A percentile compares a stretch with the other conserved stretches of the same genome.
These are phyloP conservation scores for Gossypium bickii DNA, from an alignment of 345 rosid species.

Conservation along the genomic window DNA sequence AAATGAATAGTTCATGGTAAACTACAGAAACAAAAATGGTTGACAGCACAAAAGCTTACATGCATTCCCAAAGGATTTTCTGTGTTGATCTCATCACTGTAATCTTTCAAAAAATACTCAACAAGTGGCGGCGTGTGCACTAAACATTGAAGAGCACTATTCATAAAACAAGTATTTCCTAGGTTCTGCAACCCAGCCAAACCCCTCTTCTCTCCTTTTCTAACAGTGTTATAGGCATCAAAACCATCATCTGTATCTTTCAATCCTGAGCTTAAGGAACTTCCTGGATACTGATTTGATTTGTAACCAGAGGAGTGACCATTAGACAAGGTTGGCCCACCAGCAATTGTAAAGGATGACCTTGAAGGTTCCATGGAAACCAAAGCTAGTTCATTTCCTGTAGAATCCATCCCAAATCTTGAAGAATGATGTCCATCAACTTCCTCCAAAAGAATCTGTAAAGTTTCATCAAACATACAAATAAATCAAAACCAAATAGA, in stretches of 20 bases:
- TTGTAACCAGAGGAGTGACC: constrained; percentile 51
- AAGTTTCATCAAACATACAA: constrained; percentile 20
- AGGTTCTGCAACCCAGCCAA: constrained; percentile 88
- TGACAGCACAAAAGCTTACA: constrained; percentile 40
- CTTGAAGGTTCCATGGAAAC: constrained; percentile 65
- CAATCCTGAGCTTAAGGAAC: constrained; percentile 36
- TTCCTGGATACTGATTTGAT: constrained; percentile 35
- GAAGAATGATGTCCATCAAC: constrained; percentile 42
- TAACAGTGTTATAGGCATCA: constrained; percentile 35
- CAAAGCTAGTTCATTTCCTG: constrained; percentile 70
- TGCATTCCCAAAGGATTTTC: constrained; percentile 89
- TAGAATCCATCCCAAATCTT: constrained; percentile 46
- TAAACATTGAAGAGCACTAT: constrained; percentile 88
- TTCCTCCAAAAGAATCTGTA: constrained; percentile 78
- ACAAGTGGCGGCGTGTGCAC: constrained; percentile 83
- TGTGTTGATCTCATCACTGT: constrained; percentile 67
- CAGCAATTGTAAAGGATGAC: constrained; percentile 64
- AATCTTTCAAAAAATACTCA: constrained; percentile 81
- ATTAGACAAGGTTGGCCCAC: constrained; percentile 76
- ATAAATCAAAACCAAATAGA: constrained; percentile 2
- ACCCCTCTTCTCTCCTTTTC: constrained; percentile 64
- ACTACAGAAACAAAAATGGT: neutral
- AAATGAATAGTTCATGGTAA: constrained; percentile 5
- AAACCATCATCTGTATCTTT: constrained; percentile 35
- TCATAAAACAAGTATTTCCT: constrained; percentile 98